Percentiles rank a stretch among this genome's conserved stretches.
These are phyloP conservation scores for Sphagnum contortum DNA, from an alignment of 225 moss, liverwort and hornwort species.

Conservation along the genomic window DNA sequence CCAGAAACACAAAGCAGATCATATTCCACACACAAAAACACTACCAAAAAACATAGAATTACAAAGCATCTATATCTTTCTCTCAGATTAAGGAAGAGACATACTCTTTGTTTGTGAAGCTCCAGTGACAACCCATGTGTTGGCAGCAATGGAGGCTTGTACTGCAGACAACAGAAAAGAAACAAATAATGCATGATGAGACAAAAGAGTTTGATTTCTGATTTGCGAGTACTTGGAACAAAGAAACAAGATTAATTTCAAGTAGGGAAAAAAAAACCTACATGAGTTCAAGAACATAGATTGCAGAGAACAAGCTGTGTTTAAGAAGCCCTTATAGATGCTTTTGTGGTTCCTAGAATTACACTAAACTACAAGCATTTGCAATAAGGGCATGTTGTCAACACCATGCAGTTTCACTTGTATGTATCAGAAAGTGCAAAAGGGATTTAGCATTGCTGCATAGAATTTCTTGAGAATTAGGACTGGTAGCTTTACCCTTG, in stretches of 20 bases:
- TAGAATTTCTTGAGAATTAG: no score
- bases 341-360: no score
- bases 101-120: constrained; percentile 53
- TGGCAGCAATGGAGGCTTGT: constrained; percentile 61
- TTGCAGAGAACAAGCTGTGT: not conserved
- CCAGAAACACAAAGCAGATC: no score
- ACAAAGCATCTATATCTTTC: no score
- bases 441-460: not conserved
- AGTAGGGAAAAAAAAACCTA: not conserved
- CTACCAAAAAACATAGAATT: no score
- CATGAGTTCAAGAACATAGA: no score
- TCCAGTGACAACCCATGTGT: constrained; percentile 63
- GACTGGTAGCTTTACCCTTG: constrained; percentile 22
- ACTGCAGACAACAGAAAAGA: constrained; percentile 15
- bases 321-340: not conserved
- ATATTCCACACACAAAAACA: no score
- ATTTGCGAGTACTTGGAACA: not conserved
- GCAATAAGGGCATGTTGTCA: no score
- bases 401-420: not conserved
- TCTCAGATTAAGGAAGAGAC: no score
- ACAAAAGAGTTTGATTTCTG: not conserved
- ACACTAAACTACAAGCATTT: not conserved
- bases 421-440: not conserved
- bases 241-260: not conserved
- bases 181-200: not conserved